Base-by-base conservation (phyloP, 495 filamentous ascomycete species). In the Aspergillus affinis region DNA sequence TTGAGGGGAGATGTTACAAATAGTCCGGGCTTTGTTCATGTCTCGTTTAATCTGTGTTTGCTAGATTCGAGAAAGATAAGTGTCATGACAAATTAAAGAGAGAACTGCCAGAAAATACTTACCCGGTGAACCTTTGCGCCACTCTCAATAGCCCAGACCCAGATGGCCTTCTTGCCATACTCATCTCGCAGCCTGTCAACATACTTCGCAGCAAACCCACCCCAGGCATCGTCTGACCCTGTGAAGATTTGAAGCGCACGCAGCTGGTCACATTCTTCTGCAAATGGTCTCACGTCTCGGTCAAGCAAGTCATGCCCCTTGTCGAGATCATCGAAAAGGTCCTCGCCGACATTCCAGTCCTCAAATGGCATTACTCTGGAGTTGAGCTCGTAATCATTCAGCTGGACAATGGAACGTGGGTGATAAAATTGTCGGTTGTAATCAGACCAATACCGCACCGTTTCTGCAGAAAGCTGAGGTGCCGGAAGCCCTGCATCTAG, bases 361-460 rank as follows among this genome's bases (percentile, higher is more conserved):
- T 96, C 92, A 60, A 97, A 96, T 0, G 93, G 90, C 82, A 87
- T 86, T 13, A 91, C 73, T 10, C 78, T 78, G 1, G 90, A 91
- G 68, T 86, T 84, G 29, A 96, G 74, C 65, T 93, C 90, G 69
- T 90, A 94, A 62, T 96, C 91, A 65, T 88, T 88, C n/a, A 97
- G 75, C 67, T 93, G 93, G 8, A 96, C 80, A 44, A 96, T 83
- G 5, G 92, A 97, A 45, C 86, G 86, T 3, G 94, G 94, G 69
- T 99, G 93, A 70, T 91, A 98, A 74, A 87, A 98, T 15, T 96
- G 81, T 27, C 91, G 85, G 62, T 89, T 92, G 74, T 90, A 98
- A 73, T 98, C 94, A 15, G 92, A 96, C 93, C 95, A 98, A 77
- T 91, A 98, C 30, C 90, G 87, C 19, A 98, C 89, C 3, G 86